Evolutionary conservation across 371 early-diverging fungal genomes (phyloP).

Genomic region (Mortierella sp.): DNA sequence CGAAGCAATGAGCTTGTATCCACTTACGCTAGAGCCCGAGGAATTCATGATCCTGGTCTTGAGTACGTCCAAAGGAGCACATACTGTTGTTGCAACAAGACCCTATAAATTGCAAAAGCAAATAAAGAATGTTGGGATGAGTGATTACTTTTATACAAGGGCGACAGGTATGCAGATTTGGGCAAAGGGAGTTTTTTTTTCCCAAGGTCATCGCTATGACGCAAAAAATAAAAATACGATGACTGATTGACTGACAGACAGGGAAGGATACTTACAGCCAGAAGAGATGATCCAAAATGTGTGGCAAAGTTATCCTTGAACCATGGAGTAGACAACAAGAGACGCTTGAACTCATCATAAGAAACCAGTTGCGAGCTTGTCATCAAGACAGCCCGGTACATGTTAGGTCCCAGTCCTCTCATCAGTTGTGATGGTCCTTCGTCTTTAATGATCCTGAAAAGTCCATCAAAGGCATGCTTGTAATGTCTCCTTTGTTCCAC

Average conservation of each 20-base stretch:
- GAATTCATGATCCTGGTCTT: conserved; percentile 92
- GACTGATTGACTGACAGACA: neutral
- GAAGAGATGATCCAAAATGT: conserved; percentile 82
- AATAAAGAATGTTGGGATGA: neutral
- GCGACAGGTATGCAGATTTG: too few species aligned
- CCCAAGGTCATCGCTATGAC: neutral
- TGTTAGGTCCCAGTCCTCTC: conserved; percentile 81
- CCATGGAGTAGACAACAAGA: conserved; percentile 67
- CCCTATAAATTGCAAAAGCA: conserved; percentile 61
- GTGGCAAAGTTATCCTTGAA: conserved; percentile 75
- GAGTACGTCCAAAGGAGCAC: conserved; percentile 90
- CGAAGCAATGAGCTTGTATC: neutral
- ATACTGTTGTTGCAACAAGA: conserved; percentile 90
- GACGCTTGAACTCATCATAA: conserved; percentile 80
- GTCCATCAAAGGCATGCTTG: conserved; percentile 81
- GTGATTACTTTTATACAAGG: neutral
- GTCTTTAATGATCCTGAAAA: conserved; percentile 72
- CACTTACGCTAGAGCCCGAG: conserved; percentile 53
- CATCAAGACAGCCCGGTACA: conserved; percentile 84
- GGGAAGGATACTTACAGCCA: conserved; percentile 70
- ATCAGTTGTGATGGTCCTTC: conserved; percentile 78
- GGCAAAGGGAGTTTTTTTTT: neutral
- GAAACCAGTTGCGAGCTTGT: conserved; percentile 81
- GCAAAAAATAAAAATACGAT: neutral
- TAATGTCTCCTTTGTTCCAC: conserved; percentile 76